Evolutionary conservation across 345 rosid genomes (phyloP), one percentile per base, ranked within the genome.

Genomic region (Cardamine resedifolia): DNA sequence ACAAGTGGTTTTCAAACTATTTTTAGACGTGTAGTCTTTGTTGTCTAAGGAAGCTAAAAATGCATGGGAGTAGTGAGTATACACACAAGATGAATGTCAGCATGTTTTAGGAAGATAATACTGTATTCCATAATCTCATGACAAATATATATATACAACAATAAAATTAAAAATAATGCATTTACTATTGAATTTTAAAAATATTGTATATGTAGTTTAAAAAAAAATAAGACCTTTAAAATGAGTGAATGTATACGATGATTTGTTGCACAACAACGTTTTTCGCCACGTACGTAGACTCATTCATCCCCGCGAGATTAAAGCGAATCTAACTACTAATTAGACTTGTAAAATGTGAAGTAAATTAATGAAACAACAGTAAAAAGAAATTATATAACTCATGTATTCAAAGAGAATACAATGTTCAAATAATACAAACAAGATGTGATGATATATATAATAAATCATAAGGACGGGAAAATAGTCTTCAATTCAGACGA

Each of bases 11-110:
- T 67, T 18, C 27, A n/a, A 27, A 68, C 36, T 36, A 61, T 16
- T 52, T 52, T 64, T 41, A 68, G 64, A 75, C 78, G 78, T 68
- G 20, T 59, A 43, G 66, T 71, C 19, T 71, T 76, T 64, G 72
- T 66, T 76, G 61, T 43, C 67, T 44, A 72, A 58, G 39, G 67
- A 77, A 71, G 67, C 53, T 7, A 63, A 11, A 73, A 21, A 47
- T 67, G 68, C 70, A 68, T 61, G 70, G 15, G 56, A 68, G 41
- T 60, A 24, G 39, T 66, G 61, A 58, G 48, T 21, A n/a, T 43
- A 68, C 64, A 68, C 79, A 61, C 70, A 52, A 2, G 49, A 75
- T 68, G 74, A 68, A 61, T 75, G 78, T 44, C 69, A 23, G 3
- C 49, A 59, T 67, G 41, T 31, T 68, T 75, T 51, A 60, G 12